These are phyloP conservation scores for Cladosporium colombiae DNA, from an alignment of 2,329 filamentous ascomycete genomes.

Conservation along the genomic window DNA sequence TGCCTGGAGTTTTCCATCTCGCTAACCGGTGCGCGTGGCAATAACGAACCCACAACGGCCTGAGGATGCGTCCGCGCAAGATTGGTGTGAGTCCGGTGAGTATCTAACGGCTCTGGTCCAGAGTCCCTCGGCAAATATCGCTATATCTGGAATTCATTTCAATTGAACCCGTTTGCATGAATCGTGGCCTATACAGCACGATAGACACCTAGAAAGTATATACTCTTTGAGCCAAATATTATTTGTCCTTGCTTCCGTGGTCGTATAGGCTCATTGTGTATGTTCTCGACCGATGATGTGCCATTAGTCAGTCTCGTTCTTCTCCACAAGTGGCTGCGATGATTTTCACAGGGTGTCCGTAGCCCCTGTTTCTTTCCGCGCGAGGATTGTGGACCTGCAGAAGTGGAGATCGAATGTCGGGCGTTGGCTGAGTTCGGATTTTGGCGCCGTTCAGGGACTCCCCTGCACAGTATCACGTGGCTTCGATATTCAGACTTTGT, in stretches of 20 bases:
- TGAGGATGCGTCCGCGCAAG: neutral
- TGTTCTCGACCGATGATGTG: neutral
- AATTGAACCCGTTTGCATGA: neutral
- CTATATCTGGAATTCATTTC: neutral
- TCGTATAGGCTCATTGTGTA: neutral
- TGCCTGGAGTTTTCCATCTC: neutral
- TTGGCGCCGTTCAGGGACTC: neutral
- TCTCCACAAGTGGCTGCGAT: neutral
- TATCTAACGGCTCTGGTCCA: neutral
- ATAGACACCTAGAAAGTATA: neutral
- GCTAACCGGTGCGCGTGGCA: neutral
- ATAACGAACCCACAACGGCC: conserved; percentile 7
- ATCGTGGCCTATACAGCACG: neutral
- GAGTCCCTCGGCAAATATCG: neutral
- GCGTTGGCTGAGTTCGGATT: neutral
- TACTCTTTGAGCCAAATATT: neutral
- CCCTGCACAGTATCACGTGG: neutral
- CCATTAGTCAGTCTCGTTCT: neutral
- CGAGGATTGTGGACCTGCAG: neutral
- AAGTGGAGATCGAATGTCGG: conserved; percentile 11
- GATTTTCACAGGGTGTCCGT: neutral
- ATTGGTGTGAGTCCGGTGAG: conserved; percentile 5
- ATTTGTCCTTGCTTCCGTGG: neutral
- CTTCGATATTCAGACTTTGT: neutral
- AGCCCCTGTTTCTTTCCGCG: neutral